phyloP scores from a whole-genome alignment of 768 basidiomycete genomes.

The Serpula lacrymans region DNA sequence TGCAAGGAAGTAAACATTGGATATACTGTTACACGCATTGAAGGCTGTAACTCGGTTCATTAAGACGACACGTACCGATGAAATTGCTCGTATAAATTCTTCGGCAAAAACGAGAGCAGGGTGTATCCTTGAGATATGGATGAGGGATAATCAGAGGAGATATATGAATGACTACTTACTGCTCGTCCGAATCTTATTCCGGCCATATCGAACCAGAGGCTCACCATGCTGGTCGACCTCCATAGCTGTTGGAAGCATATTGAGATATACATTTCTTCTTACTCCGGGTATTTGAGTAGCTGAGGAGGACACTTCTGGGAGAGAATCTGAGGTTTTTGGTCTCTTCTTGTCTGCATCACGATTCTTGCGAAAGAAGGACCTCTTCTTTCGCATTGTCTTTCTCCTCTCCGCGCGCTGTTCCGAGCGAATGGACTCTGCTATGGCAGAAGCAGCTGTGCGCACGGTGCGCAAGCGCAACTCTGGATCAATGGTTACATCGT shows the following conservation, averaged over 20 bases:
- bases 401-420: constrained; percentile 68
- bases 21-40: constrained; percentile 47
- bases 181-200: constrained; percentile 93
- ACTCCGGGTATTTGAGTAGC: constrained; percentile 41
- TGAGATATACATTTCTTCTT: constrained; percentile 80
- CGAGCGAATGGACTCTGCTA: constrained; percentile 80
- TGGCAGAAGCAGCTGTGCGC: constrained; percentile 88
- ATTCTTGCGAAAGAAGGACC: constrained; percentile 58
- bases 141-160: constrained; percentile 1
- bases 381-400: constrained; percentile 44
- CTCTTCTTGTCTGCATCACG: constrained; percentile 44
- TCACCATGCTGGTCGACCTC: constrained; percentile 75
- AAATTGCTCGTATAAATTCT: constrained; percentile 95
- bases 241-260: constrained; percentile 57
- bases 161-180: constrained; percentile 52
- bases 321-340: constrained; percentile 28
- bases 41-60: not conserved
- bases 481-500: constrained; percentile 73
- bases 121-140: constrained; percentile 71
- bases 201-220: constrained; percentile 70
- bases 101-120: constrained; percentile 84
- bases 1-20: constrained; percentile 89
- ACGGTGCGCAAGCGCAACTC: constrained; percentile 86
- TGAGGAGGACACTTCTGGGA: constrained; percentile 23
- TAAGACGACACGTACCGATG: constrained; percentile 51